A percentile compares a stretch with the other conserved stretches of the same genome.
These are phyloP conservation scores for Trifolium dubium DNA, from an alignment of 306 rosid genomes.

Conservation along the genomic window DNA sequence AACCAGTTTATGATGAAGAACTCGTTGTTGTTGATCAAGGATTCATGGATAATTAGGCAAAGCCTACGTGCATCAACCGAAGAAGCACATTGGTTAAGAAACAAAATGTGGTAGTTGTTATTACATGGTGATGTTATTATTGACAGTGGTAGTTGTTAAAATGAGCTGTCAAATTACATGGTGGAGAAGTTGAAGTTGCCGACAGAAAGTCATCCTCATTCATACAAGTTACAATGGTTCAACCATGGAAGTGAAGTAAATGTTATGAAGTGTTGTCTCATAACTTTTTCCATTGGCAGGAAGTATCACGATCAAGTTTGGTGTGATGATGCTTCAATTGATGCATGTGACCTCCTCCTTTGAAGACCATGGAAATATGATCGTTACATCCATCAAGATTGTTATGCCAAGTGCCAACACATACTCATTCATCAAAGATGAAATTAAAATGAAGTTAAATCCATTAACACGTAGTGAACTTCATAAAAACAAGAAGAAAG, in stretches of 20 bases:
- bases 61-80: too few relatives aligned
- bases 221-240: not conserved
- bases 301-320: not conserved
- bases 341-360: not conserved
- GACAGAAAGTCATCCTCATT: too few relatives aligned
- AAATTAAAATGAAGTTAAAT: too few relatives aligned
- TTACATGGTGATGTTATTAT: too few relatives aligned
- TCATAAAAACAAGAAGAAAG: too few relatives aligned
- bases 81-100: too few relatives aligned
- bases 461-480: too few relatives aligned
- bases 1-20: too few relatives aligned
- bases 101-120: too few relatives aligned
- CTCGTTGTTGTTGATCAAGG: too few relatives aligned
- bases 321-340: not conserved
- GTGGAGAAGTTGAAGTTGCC: not conserved
- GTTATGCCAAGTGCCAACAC: not conserved
- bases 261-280: not conserved
- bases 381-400: not conserved
- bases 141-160: not conserved
- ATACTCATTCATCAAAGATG: not conserved
- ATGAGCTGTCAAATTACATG: not conserved
- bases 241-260: not conserved
- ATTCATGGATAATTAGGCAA: too few relatives aligned
- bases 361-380: not conserved
- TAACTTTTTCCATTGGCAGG: not conserved